Base-by-base conservation (phyloP, 2,329 filamentous ascomycete species). In the Cordyceps pruinosa region DNA sequence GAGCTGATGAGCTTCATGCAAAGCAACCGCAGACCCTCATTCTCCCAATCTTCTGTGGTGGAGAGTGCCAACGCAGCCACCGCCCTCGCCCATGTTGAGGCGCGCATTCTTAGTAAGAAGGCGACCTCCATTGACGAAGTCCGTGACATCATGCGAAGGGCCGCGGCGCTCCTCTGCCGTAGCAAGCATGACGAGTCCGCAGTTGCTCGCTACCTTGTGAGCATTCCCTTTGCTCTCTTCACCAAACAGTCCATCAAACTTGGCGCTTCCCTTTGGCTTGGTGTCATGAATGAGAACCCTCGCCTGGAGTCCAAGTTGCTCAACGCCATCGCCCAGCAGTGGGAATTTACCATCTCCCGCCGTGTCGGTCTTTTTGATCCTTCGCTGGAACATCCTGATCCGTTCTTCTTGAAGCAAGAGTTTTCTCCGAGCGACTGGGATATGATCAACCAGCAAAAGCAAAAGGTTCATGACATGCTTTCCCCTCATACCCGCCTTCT, bases 161-260 rank as follows among this genome's bases (percentile, higher is more conserved):
- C 93, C 25, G 92, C 94, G 34, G 89, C 90, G 28, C 75, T 97
- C 17, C 80, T 99, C 6, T 97, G 92, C 70, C 85, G 88, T 56
- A 87, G 84, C 62, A 82, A 85, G 60, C 83, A 82, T 45, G 87
- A 91, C 60, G 87, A 92, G 67, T 87, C 87, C 57, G 83, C 88
- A 1, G 86, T 97, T 57, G 85, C 90, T 13, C 89, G 93, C 66
- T 88, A 95, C 66, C 80, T 99, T 17, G 93, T 99, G 61, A 87
- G 84, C 63, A 94, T 99, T 60, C 95, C 94, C 0, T 99, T 99
- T 71, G 83, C 84, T 41, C 83, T 96, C 47, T 97, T 99, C 69
- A 95, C 88, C 5, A 96, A 96, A 69, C 89, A 96, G 66, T 94
- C 92, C 2, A 94, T 99, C 69, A 96, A 96, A 68, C 83, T 97